Percentiles rank a stretch among this genome's conserved stretches.
phyloP scores from a whole-genome alignment of 2,329 filamentous ascomycete species.

The Alternaria ethzedia region DNA sequence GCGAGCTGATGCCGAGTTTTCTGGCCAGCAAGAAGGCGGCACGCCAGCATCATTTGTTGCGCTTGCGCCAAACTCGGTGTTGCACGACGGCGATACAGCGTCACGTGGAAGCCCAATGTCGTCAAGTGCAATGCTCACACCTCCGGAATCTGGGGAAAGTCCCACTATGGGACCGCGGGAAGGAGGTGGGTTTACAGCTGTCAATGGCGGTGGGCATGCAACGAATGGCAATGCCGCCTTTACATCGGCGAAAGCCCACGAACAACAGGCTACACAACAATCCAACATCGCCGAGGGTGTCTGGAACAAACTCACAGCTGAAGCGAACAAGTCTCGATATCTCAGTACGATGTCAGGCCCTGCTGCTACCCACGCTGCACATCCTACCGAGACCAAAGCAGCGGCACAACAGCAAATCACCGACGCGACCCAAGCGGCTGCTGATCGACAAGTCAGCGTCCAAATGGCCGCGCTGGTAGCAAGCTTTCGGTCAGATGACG shows the following conservation, averaged over 20 bases:
- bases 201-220: slow-evolving; percentile 16
- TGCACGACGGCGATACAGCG: slow-evolving; percentile 33
- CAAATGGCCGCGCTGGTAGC: slow-evolving; percentile 39
- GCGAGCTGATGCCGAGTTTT: slow-evolving; percentile 34
- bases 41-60: slow-evolving; percentile 37
- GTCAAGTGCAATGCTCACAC: slow-evolving; percentile 38
- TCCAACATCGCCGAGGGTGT: slow-evolving; percentile 30
- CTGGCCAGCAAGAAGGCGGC: slow-evolving; percentile 26
- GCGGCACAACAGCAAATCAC: slow-evolving; percentile 28
- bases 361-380: slow-evolving; percentile 15
- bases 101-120: slow-evolving; percentile 34
- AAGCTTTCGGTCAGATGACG: slow-evolving; percentile 33
- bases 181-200: slow-evolving; percentile 16
- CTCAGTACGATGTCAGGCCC: slow-evolving; percentile 9
- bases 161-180: slow-evolving; percentile 29
- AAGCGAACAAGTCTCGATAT: slow-evolving; percentile 22
- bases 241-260: slow-evolving; percentile 11
- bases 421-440: slow-evolving; percentile 27
- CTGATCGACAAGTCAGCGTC: slow-evolving; percentile 34
- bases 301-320: slow-evolving; percentile 29
- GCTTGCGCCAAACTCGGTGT: slow-evolving; percentile 36
- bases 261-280: slow-evolving; percentile 18
- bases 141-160: slow-evolving; percentile 38
- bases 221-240: slow-evolving; percentile 11
- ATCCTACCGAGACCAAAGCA: slow-evolving; percentile 20